Evolutionary conservation across 371 early-diverging fungal genomes (phyloP).

Genomic region (Amoeboaphelidium occidentale): DNA sequence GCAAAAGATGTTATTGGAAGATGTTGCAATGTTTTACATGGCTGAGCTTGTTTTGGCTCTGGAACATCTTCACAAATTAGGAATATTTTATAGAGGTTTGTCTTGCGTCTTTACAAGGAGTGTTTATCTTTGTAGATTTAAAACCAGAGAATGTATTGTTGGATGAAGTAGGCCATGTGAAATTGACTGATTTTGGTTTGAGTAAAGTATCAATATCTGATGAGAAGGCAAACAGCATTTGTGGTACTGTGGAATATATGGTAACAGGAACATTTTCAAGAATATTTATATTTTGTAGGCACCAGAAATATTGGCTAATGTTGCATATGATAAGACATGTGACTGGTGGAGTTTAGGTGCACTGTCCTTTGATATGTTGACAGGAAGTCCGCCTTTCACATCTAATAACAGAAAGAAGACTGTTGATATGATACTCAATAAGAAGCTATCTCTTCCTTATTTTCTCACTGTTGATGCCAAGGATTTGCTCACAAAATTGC

Average conservation of each 20-base stretch:
- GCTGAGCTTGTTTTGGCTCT: constrained; percentile 12
- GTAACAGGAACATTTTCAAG: neutral
- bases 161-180: constrained; percentile 13
- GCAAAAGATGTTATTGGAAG: constrained; percentile 7
- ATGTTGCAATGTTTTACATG: constrained; percentile 11
- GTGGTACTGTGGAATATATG: constrained; percentile 20
- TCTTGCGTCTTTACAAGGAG: constrained; percentile 7
- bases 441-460: constrained; percentile 9
- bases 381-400: constrained; percentile 15
- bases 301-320: constrained; percentile 11
- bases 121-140: constrained; percentile 16
- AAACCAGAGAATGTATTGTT: constrained; percentile 21
- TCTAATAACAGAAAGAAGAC: constrained; percentile 1
- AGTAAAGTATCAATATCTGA: constrained; percentile 8
- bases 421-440: constrained; percentile 10
- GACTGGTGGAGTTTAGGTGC: constrained; percentile 16
- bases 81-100: neutral
- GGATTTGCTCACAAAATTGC: constrained; percentile 3
- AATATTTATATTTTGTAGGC: constrained; percentile 6
- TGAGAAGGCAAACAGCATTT: constrained; percentile 10
- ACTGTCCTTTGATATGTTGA: constrained; percentile 14
- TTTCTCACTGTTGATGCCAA: constrained; percentile 6
- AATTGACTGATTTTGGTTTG: constrained; percentile 21
- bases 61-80: neutral
- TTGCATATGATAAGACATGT: constrained; percentile 7